phyloP scores from a whole-genome alignment of 78 protist genomes.

The slime mould (Dictyostelium discoideum) region dicty_2.7 NC_007089.4:1207001-1207500 shows the following conservation, averaged over 20 bases:
- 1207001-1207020: not conserved
- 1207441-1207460: not conserved
- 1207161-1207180: slow-evolving; percentile 74
- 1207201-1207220: slow-evolving; percentile 31
- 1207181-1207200: slow-evolving; percentile 77
- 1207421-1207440: not conserved
- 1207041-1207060: not conserved
- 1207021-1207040: not conserved
- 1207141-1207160: slow-evolving; percentile 63
- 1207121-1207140: not conserved
- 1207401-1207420: not conserved
- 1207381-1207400: not conserved
- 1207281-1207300: not conserved
- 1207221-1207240: slow-evolving; percentile 60
- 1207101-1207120: slow-evolving; percentile 56
- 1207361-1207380: not conserved
- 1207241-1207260: slow-evolving; percentile 6
- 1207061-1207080: not conserved
- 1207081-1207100: slow-evolving; percentile 8
- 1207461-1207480: not conserved
- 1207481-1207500: not conserved
- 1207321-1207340: not conserved
- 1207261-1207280: not conserved
- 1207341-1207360: not conserved
- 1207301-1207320: not conserved